Percentiles rank a stretch among this genome's conserved stretches.
Evolutionary conservation across 108 stramenopile species (phyloP).

Genomic region (Cyclostephanos invisitatus): DNA sequence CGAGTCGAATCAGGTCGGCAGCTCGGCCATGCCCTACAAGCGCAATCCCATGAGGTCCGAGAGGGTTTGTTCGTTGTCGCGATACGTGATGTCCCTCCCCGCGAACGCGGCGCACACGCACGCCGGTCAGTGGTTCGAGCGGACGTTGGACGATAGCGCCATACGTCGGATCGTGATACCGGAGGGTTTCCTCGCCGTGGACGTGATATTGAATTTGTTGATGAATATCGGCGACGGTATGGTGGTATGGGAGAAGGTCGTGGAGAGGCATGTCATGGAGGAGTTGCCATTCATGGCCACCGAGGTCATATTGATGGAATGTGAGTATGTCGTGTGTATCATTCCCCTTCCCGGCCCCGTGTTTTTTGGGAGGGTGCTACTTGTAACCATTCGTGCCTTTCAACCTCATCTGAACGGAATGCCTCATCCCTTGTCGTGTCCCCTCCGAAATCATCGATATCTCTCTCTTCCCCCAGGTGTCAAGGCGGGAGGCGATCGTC

Average conservation of each 20-base stretch:
- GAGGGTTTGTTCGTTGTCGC: constrained; percentile 90
- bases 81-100: constrained; percentile 95
- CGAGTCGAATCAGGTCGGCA: constrained; percentile 95
- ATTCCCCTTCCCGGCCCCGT: not conserved
- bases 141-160: constrained; percentile 98
- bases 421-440: too few species aligned
- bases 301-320: constrained; percentile 98
- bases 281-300: constrained; percentile 99
- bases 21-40: constrained; percentile 97
- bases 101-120: constrained; percentile 92
- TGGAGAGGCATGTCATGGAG: constrained; percentile 91
- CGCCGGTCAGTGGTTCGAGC: constrained; percentile 98
- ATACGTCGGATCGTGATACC: constrained; percentile 96
- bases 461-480: constrained; percentile 57
- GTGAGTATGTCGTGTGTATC: constrained; percentile 54
- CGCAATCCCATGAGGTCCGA: constrained; percentile 97
- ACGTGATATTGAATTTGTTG: constrained; percentile 93
- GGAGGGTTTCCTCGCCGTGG: constrained; percentile 93
- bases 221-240: constrained; percentile 95
- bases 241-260: constrained; percentile 98
- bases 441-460: too few species aligned
- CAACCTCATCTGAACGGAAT: too few species aligned
- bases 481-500: constrained; percentile 97
- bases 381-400: too few species aligned
- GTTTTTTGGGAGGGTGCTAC: too few species aligned